These are phyloP conservation scores for Proliferodiscus dingleyae DNA, from an alignment of 2,329 filamentous ascomycete genomes.

Conservation along the genomic window DNA sequence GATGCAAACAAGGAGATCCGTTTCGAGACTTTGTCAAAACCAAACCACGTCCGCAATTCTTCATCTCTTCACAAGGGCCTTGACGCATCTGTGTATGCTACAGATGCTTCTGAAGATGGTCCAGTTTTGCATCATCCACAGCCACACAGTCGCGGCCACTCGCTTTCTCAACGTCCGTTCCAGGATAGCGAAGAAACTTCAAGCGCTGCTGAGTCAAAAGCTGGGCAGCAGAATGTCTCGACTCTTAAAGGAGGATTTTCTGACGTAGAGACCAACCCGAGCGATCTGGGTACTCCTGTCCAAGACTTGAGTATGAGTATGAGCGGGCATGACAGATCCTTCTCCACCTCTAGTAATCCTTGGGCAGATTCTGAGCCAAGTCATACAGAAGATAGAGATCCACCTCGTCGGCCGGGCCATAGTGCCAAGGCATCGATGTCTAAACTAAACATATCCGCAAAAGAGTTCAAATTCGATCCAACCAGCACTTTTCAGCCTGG, in stretches of 20 bases:
- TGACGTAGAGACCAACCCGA: conserved; percentile 70
- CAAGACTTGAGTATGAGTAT: conserved; percentile 46
- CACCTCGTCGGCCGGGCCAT: conserved; percentile 48
- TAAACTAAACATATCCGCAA: conserved; percentile 82
- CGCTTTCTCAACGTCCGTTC: conserved; percentile 62
- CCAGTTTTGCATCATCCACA: conserved; percentile 65
- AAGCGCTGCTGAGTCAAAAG: conserved; percentile 23
- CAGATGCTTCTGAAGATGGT: conserved; percentile 47
- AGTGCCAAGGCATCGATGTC: conserved; percentile 66
- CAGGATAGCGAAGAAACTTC: conserved; percentile 48
- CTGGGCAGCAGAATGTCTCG: conserved; percentile 6
- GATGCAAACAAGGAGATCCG: conserved; percentile 23
- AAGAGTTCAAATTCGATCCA: conserved; percentile 76
- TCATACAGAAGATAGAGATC: conserved; percentile 33
- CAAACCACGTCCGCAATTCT: conserved; percentile 17
- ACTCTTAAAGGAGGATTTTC: conserved; percentile 44
- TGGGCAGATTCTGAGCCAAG: conserved; percentile 50
- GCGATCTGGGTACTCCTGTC: conserved; percentile 62
- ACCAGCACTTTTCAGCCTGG: conserved; percentile 43
- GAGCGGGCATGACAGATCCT: conserved; percentile 47
- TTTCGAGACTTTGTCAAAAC: conserved; percentile 15
- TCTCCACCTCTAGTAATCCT: conserved; percentile 57
- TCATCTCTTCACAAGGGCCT: conserved; percentile 23
- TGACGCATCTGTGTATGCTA: conserved; percentile 42
- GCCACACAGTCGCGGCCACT: conserved; percentile 69